These are phyloP conservation scores for Plasmodium vivax DNA, from an alignment of 169 alveolate species.

Conservation along the genomic window DNA sequence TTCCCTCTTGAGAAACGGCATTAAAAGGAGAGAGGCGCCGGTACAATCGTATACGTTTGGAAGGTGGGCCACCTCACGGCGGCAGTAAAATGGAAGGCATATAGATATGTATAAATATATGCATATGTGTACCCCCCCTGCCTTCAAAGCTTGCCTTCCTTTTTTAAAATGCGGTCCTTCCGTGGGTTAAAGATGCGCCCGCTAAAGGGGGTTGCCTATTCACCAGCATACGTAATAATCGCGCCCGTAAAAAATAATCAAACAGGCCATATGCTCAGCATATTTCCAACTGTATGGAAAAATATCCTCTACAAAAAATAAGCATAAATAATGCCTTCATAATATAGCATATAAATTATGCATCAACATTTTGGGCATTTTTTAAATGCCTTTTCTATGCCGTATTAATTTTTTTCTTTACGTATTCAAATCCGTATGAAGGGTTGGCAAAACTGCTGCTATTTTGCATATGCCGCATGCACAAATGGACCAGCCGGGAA, in stretches of 20 bases:
- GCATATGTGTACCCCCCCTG: background rate
- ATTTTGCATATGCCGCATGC: too few species aligned
- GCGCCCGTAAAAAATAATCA: background rate
- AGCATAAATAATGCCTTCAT: too few species aligned
- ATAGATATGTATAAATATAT: too few species aligned
- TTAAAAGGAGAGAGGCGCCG: too few species aligned
- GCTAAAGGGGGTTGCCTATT: background rate
- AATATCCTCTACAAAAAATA: too few species aligned
- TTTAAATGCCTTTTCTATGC: background rate
- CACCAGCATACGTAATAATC: background rate
- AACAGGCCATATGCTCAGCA: background rate
- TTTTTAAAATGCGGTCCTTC: background rate
- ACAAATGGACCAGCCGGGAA: conserved; percentile 93
- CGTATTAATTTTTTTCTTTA: background rate
- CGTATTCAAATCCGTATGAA: too few species aligned
- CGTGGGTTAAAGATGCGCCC: background rate
- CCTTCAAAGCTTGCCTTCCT: background rate
- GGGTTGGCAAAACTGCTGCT: too few species aligned
- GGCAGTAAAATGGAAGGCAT: too few species aligned
- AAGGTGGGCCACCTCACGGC: too few species aligned
- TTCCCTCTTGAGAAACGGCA: too few species aligned
- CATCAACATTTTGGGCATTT: background rate
- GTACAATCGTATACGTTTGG: too few species aligned
- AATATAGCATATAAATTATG: too few species aligned
- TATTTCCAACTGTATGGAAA: background rate